These are phyloP conservation scores for Elsinoe arachidis DNA, from an alignment of 2,329 filamentous ascomycete species.

Conservation along the genomic window DNA sequence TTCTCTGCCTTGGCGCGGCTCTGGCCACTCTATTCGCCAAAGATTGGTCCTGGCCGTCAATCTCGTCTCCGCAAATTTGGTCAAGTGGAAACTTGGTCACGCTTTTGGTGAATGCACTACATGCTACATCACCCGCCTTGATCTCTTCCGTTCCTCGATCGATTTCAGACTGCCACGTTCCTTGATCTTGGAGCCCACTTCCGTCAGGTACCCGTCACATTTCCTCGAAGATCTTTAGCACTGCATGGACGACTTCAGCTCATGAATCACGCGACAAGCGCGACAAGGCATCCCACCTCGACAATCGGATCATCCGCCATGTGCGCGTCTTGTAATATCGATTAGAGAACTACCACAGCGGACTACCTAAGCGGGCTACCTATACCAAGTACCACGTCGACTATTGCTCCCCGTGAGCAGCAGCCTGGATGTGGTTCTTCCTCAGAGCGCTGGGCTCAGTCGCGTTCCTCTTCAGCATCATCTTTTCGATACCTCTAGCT, in stretches of 20 bases:
- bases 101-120: constrained; percentile 8
- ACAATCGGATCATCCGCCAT: neutral
- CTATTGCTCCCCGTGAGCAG: neutral
- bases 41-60: constrained; percentile 6
- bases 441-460: constrained; percentile 70
- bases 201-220: constrained; percentile 7
- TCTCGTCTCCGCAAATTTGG: constrained; percentile 11
- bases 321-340: neutral
- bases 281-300: neutral
- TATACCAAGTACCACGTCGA: neutral
- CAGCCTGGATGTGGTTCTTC: constrained; percentile 62
- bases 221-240: neutral
- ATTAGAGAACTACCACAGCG: neutral
- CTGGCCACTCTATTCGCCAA: neutral
- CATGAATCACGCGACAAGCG: constrained; percentile 9
- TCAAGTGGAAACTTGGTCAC: constrained; percentile 10
- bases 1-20: constrained; percentile 7
- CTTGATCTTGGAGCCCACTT: neutral
- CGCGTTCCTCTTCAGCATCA: constrained; percentile 81
- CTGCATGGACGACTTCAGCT: constrained; percentile 3
- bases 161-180: neutral
- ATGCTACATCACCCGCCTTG: constrained; percentile 6
- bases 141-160: constrained; percentile 3
- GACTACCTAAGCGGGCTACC: neutral
- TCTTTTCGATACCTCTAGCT: constrained; percentile 91